Conservation (phyloP, 345 rosid species). For the Bruguiera parviflora region DNA sequence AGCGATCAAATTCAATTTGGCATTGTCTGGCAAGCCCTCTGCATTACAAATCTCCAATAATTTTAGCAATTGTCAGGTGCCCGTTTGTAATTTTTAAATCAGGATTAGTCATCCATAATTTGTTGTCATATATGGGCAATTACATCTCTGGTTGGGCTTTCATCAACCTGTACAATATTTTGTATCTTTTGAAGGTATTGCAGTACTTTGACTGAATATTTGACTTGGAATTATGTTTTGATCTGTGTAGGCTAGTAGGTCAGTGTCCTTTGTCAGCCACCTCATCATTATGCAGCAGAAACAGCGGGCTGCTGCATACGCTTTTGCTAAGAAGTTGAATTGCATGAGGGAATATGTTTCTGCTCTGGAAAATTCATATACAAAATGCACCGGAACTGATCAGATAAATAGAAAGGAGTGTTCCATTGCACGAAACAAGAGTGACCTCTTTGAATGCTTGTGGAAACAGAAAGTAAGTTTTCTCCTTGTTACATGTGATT, state of each 20-base stretch:
- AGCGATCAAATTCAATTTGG: neutral
- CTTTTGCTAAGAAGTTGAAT: constrained; percentile 47
- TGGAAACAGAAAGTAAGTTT: constrained; percentile 79
- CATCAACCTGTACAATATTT: neutral
- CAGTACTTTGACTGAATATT: neutral
- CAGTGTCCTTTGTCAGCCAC: constrained; percentile 76
- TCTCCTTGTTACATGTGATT: constrained; percentile 9
- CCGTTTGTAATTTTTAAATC: neutral
- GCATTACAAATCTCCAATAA: neutral
- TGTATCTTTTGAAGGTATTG: neutral
- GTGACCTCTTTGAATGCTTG: constrained; percentile 47
- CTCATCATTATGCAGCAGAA: constrained; percentile 67
- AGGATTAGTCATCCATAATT: neutral
- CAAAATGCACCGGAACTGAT: constrained; percentile 25
- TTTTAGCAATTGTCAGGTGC: neutral
- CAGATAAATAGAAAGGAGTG: constrained; percentile 24
- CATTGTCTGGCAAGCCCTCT: neutral
- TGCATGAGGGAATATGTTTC: constrained; percentile 40
- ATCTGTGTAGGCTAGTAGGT: constrained; percentile 54
- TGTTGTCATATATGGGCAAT: neutral
- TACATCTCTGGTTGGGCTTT: neutral
- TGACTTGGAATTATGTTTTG: constrained; percentile 1
- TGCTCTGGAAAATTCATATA: constrained; percentile 39
- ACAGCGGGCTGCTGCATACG: constrained; percentile 64
- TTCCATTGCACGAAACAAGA: constrained; percentile 51